These are phyloP conservation scores for Fusarium humuli DNA, from an alignment of 2,329 filamentous ascomycete genomes.

Conservation along the genomic window DNA sequence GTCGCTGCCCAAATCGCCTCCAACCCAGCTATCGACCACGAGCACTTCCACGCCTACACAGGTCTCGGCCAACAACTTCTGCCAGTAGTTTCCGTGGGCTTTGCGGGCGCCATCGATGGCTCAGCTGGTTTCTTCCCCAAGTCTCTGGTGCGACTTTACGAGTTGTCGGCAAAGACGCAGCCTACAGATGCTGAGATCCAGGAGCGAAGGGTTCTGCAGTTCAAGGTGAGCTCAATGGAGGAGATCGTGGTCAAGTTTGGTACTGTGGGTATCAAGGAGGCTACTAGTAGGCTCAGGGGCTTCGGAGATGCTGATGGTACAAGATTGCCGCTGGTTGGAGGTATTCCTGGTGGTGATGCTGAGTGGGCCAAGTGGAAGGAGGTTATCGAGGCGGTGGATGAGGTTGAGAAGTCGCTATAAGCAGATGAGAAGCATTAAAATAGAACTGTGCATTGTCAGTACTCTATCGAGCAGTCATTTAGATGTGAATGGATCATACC, in stretches of 20 bases:
- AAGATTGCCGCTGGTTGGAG: constrained; percentile 68
- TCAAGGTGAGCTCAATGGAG: constrained; percentile 69
- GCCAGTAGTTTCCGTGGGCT: constrained; percentile 68
- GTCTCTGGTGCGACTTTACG: constrained; percentile 68
- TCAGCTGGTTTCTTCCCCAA: constrained; percentile 73
- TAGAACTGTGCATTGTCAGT: neutral
- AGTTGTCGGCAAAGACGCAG: constrained; percentile 53
- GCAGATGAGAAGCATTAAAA: neutral
- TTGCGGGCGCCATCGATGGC: constrained; percentile 71
- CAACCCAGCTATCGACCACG: constrained; percentile 68
- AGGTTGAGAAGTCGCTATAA: constrained; percentile 54
- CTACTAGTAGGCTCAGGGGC: constrained; percentile 66
- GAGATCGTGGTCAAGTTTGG: constrained; percentile 71
- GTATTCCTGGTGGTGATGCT: constrained; percentile 66
- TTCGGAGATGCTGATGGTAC: constrained; percentile 70
- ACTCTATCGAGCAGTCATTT: neutral
- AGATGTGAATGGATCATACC: neutral
- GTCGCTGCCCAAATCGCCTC: constrained; percentile 70
- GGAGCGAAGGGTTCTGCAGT: constrained; percentile 68
- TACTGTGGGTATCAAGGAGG: constrained; percentile 74
- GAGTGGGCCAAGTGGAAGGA: constrained; percentile 68
- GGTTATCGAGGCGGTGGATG: constrained; percentile 57
- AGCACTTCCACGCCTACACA: constrained; percentile 70
- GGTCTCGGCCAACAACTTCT: constrained; percentile 74
- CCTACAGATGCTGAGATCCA: constrained; percentile 56